Percentiles rank a stretch among this genome's conserved stretches.
These are phyloP conservation scores for Ophiostoma montium DNA, from an alignment of 2,329 filamentous ascomycete genomes.

Conservation along the genomic window DNA sequence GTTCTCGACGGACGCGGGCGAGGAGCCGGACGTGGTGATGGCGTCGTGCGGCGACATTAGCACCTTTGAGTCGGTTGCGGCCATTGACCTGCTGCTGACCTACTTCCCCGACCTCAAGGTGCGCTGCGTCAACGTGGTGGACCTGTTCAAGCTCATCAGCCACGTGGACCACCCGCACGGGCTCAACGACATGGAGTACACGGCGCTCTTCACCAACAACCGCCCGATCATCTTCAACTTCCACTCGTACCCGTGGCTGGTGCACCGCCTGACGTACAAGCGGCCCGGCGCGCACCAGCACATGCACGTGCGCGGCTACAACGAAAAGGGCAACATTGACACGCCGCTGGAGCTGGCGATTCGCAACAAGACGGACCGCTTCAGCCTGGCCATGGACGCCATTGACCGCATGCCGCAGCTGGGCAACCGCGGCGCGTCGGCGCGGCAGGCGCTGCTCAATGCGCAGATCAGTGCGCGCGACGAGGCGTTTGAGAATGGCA, in stretches of 20 bases:
- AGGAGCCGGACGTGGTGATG: slow-evolving; percentile 62
- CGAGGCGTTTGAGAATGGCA: slow-evolving; percentile 53
- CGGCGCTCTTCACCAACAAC: slow-evolving; percentile 55
- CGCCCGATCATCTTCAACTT: slow-evolving; percentile 71
- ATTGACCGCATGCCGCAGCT: slow-evolving; percentile 53
- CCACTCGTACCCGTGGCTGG: slow-evolving; percentile 70
- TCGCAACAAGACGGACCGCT: slow-evolving; percentile 63
- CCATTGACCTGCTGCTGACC: slow-evolving; percentile 57
- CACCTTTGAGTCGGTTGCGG: slow-evolving; percentile 61
- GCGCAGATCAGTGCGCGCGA: slow-evolving; percentile 49
- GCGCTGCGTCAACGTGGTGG: slow-evolving; percentile 67
- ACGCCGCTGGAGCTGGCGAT: slow-evolving; percentile 68
- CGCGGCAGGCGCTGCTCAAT: slow-evolving; percentile 50
- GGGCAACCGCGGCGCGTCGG: slow-evolving; percentile 46
- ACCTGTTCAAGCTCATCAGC: slow-evolving; percentile 67
- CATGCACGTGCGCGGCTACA: slow-evolving; percentile 64
- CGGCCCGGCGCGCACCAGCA: slow-evolving; percentile 48
- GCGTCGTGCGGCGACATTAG: slow-evolving; percentile 62
- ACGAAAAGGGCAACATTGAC: slow-evolving; percentile 74
- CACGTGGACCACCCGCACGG: slow-evolving; percentile 59
- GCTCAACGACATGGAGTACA: slow-evolving; percentile 51
- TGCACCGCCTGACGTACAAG: slow-evolving; percentile 65
- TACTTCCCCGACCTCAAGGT: slow-evolving; percentile 60
- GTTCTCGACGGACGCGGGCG: slow-evolving; percentile 55
- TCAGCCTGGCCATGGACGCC: slow-evolving; percentile 62